Conservation (phyloP, 2,329 filamentous ascomycete genomes). For the Xylariaceae sp. region DNA sequence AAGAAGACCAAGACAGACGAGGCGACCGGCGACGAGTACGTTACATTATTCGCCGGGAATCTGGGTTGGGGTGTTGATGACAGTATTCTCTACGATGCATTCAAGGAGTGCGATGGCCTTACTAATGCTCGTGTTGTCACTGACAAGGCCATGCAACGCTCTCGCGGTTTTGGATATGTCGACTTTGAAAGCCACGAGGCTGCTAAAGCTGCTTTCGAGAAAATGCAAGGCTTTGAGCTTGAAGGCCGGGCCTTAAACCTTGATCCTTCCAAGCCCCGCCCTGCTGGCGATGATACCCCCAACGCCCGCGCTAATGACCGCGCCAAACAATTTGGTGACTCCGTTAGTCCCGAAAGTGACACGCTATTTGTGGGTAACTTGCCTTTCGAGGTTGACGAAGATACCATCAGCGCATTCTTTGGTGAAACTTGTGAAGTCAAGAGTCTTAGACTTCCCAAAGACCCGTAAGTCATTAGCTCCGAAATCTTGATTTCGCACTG, state of each 20-base stretch:
- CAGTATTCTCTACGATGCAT: slow-evolving; percentile 78
- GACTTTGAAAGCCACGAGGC: slow-evolving; percentile 75
- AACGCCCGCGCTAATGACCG: slow-evolving; percentile 67
- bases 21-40: slow-evolving; percentile 51
- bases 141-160: slow-evolving; percentile 79
- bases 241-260: slow-evolving; percentile 79
- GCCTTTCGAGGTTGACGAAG: slow-evolving; percentile 81
- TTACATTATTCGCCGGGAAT: slow-evolving; percentile 87
- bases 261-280: slow-evolving; percentile 75
- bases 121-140: slow-evolving; percentile 79
- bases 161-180: slow-evolving; percentile 92
- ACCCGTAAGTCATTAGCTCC: slow-evolving; percentile 60
- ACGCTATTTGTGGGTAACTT: slow-evolving; percentile 94
- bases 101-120: slow-evolving; percentile 78
- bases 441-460: slow-evolving; percentile 86
- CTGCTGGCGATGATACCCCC: slow-evolving; percentile 58
- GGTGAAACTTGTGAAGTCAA: slow-evolving; percentile 71
- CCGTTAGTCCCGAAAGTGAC: slow-evolving; percentile 77
- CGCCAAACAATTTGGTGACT: slow-evolving; percentile 76
- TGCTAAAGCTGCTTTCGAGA: slow-evolving; percentile 74
- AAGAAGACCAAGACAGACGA: slow-evolving; percentile 39
- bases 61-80: slow-evolving; percentile 92
- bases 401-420: slow-evolving; percentile 76
- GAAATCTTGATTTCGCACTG: neutral
- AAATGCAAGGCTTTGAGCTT: slow-evolving; percentile 75